Base-by-base conservation (phyloP, 371 early-diverging fungal species). In the Haplosporangium sp. region DNA sequence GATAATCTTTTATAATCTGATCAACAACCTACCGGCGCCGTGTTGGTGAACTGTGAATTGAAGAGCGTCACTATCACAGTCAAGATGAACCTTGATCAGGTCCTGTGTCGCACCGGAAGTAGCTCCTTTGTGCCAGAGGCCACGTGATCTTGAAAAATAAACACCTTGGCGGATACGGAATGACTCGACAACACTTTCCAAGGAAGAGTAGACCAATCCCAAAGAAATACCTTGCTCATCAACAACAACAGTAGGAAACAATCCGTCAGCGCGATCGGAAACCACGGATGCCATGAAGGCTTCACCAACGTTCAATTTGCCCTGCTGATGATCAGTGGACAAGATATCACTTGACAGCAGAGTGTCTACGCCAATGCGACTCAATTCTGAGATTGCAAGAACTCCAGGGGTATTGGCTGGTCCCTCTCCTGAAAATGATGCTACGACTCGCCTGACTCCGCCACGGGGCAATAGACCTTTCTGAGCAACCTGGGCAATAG, bases 101-200 rank as follows among this genome's bases (percentile, higher is more conserved):
- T 90, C 85, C 84, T 99, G 99, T 7, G 94, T 94, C 17, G 97
- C 94, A 48, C 98, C 98, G 0, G 97, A 97, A 2, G 97, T 95
- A 40, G 90, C 86, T 4, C 99, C 99, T 86, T 99, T 99, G 83
- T 94, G 90, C 99, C 99, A 99, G 10, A 99, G 86, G 9, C 97
- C 97, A 61, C 94, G 88, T n/a, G 84, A 88, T 66, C 99, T 90
- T 47, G 95, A 94, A 79, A 95, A 93, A 87, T 97, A 99, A 13
- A 98, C 97, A 38, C 99, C 99, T 65, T 90, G 85, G 5, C 92
- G 90, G 0, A 90, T 88, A 40, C 88, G 88, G 63, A 99, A 74
- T 2, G 97, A 91, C 62, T 96, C 96, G 4, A 88, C 84, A 11
- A 99, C 88, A 73, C 96, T 96, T 71, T 92, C 88, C 11, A 75